Evolutionary conservation across 2,329 filamentous ascomycete species (phyloP), one percentile per base, ranked within the genome.

Genomic region (Tolypocladium tropicale): DNA sequence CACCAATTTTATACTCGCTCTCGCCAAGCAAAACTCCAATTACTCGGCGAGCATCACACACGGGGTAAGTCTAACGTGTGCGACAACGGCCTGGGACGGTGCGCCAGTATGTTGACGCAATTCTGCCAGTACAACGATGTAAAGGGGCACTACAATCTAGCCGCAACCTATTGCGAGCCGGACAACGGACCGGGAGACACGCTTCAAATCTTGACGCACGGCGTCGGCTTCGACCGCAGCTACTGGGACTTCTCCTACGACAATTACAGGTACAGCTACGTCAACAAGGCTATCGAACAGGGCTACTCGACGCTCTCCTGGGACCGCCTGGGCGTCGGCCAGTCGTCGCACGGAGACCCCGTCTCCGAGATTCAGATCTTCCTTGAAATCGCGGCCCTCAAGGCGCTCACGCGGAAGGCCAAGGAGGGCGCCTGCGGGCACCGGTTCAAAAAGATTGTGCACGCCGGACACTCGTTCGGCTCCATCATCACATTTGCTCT

Each of bases 391-490:
- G 77, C 78, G 30, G 81, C 81, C 11, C 75, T 86, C 28, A 71
- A 73, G 36, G 70, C 73, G 2, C 69, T 88, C 4, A 86, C 83
- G 0, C 65, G 65, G 12, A 68, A 71, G 59, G 70, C 83, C 2
- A 77, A 78, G 33, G 62, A 66, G 1, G 64, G 71, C 0, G 68
- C 70, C 23, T 66, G 79, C n/a, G 64, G 64, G 32, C 60, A 66
- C 51, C 60, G 59, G 23, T 74, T 70, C 61, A 56, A 63, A 49
- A 76, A 78, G 62, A 70, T 82, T 28, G 71, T 83, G 10, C 83
- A 87, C 64, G 74, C 84, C 18, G 84, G 84, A 14, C 83, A 88
- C 71, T 83, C 79, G 0, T 87, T 84, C 61, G 84, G 84, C 34
- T 83, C 82, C 0, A 69, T 77, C 6, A 79, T 82, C 61, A 79